Evolutionary conservation across 352 stramenopile species (phyloP), one percentile per base, ranked within the genome.

Genomic region (Phytophthora pseudosyringae): DNA sequence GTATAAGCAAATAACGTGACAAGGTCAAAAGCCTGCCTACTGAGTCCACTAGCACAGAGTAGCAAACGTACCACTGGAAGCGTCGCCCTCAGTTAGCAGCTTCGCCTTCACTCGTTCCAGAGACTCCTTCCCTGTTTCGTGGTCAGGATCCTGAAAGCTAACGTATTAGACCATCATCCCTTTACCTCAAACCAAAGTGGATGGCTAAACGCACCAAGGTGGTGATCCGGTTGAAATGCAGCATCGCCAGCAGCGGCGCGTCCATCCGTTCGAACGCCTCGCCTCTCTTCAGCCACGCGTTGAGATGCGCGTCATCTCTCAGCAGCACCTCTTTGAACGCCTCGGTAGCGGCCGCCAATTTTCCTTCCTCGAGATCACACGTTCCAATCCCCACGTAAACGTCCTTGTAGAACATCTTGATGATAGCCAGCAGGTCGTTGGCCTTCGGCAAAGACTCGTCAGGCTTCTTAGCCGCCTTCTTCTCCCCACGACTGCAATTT

Each of bases 391-490:
- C 84, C 28, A 84, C 49, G 49, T 81, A 87, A 4, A 85, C 68
- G 54, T 93, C 84, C 29, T 82, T 87, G 55, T 84, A 80, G 54
- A 93, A 89, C 81, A 89, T 91, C 2, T 59, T 75, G 3, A 90
- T 61, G 32, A 93, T 76, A 0, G 75, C 81, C n/a, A 59, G 3
- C 15, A 91, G 39, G 49, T 93, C 81, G 21, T 79, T 78, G 8
- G 67, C 64, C 33, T 86, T 76, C 1, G 78, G 81, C 0, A 89
- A 52, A 1, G 38, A 11, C 11, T 56, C 50, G 1, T 28, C 36
- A 33, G 12, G 29, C 28, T 49, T 71, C 33, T 64, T 64, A 0
- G 26, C 21, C 47, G 43, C 28, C 1, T 49, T 58, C 16, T 68
- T 69, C 26, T 49, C 64, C 15, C 38, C 26, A 7, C 64, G 58